Evolutionary conservation across 2,329 filamentous ascomycete genomes (phyloP).

Genomic region (Aspergillus udagawae): DNA sequence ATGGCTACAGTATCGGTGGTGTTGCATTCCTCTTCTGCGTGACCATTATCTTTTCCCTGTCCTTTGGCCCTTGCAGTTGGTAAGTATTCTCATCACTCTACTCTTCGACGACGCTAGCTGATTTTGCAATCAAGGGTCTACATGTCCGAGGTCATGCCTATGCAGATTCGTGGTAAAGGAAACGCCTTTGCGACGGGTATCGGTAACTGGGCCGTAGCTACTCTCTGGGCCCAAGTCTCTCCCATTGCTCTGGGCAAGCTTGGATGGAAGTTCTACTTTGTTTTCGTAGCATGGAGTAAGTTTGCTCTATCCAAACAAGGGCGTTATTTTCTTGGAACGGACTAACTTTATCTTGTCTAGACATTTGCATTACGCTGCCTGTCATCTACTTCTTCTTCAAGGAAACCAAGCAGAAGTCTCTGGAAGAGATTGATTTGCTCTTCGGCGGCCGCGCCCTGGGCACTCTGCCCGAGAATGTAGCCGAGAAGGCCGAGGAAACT

Average conservation of each 20-base stretch:
- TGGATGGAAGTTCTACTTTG: conserved; percentile 55
- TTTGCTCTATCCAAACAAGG: neutral
- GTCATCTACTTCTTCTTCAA: conserved; percentile 52
- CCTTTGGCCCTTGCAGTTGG: conserved; percentile 50
- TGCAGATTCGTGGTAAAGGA: conserved; percentile 60
- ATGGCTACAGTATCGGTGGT: conserved; percentile 54
- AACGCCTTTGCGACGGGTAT: conserved; percentile 56
- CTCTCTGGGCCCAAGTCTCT: conserved; percentile 57
- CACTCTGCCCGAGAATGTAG: conserved; percentile 40
- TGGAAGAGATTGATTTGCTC: conserved; percentile 57
- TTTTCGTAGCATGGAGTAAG: conserved; percentile 52
- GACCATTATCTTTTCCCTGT: conserved; percentile 56
- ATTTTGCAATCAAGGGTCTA: conserved; percentile 53
- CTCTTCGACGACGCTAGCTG: neutral
- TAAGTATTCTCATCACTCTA: conserved; percentile 5
- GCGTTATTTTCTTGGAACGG: neutral
- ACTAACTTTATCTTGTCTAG: conserved; percentile 14
- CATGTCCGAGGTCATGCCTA: conserved; percentile 63
- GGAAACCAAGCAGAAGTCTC: conserved; percentile 50
- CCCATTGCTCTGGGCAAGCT: conserved; percentile 50
- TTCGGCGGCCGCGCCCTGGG: conserved; percentile 53
- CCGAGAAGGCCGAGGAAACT: neutral
- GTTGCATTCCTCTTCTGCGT: conserved; percentile 65
- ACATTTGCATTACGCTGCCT: conserved; percentile 35
- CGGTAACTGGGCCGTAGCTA: conserved; percentile 58